Conservation (phyloP, 345 rosid genomes). For the Camelina sativa region DNA sequence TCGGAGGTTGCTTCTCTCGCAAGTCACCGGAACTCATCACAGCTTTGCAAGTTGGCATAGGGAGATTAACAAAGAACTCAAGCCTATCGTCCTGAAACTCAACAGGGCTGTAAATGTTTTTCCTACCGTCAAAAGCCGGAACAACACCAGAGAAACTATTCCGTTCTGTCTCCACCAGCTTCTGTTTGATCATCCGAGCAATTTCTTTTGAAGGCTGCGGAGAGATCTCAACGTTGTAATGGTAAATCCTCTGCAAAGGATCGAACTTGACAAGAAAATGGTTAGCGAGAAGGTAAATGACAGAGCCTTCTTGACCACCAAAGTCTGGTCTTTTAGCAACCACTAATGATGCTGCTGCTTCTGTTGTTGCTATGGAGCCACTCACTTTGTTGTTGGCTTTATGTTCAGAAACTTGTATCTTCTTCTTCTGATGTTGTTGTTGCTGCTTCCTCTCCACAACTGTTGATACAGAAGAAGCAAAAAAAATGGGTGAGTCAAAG, state of each 20-base stretch:
- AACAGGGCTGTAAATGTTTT: slow-evolving; percentile 80
- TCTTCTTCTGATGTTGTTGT: slow-evolving; percentile 35
- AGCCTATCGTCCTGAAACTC: slow-evolving; percentile 85
- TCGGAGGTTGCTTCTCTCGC: slow-evolving; percentile 61
- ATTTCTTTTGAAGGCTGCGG: slow-evolving; percentile 82
- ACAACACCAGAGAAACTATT: slow-evolving; percentile 59
- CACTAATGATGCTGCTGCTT: slow-evolving; percentile 46
- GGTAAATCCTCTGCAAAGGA: slow-evolving; percentile 71
- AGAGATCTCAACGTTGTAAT: slow-evolving; percentile 85
- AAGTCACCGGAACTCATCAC: slow-evolving; percentile 43
- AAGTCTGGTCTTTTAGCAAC: slow-evolving; percentile 79
- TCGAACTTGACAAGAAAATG: slow-evolving; percentile 87
- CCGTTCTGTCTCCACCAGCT: slow-evolving; percentile 67
- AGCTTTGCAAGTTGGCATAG: slow-evolving; percentile 61
- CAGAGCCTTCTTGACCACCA: slow-evolving; percentile 83
- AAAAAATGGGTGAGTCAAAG: slow-evolving; percentile 40
- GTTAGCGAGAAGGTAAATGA: slow-evolving; percentile 83
- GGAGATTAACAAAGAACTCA: slow-evolving; percentile 84
- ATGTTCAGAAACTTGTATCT: slow-evolving; percentile 37
- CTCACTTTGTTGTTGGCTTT: slow-evolving; percentile 47
- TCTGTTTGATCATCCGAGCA: slow-evolving; percentile 83
- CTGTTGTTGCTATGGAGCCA: slow-evolving; percentile 41
- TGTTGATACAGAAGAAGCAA: slow-evolving; percentile 42
- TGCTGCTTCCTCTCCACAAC: slow-evolving; percentile 46
- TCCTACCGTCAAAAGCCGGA: slow-evolving; percentile 88